Conservation (phyloP, 2,329 filamentous ascomycete genomes). For the Arthrobotrys pseudoclavata region DNA sequence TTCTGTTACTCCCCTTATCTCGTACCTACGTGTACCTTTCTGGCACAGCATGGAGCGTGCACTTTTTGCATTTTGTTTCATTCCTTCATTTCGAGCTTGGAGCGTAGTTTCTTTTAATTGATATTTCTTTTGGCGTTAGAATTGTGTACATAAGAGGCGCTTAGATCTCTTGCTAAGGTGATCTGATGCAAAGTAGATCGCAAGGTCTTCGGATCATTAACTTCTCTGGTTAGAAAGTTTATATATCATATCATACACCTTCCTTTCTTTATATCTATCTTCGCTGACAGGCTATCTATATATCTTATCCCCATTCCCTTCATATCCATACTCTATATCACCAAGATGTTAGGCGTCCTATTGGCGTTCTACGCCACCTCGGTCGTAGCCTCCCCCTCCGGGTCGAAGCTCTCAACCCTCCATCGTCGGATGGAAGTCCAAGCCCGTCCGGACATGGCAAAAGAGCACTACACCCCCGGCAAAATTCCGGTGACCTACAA, state of each 20-base stretch:
- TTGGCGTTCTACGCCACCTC: conserved; percentile 7
- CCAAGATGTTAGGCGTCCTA: conserved; percentile 1
- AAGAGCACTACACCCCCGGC: conserved; percentile 10
- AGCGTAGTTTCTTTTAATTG: conserved; percentile 19
- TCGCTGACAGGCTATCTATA: neutral
- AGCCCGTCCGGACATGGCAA: neutral
- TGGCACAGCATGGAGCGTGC: conserved; percentile 20
- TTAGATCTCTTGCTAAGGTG: conserved; percentile 19
- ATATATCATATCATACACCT: neutral
- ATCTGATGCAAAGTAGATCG: conserved; percentile 10
- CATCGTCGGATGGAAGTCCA: conserved; percentile 12
- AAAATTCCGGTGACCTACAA: conserved; percentile 33
- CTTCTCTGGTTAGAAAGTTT: conserved; percentile 27
- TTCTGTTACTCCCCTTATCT: neutral
- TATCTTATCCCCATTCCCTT: neutral
- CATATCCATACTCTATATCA: neutral
- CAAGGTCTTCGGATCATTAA: conserved; percentile 20
- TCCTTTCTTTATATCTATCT: neutral
- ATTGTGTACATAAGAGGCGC: conserved; percentile 14
- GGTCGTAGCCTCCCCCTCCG: conserved; percentile 1
- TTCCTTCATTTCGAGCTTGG: neutral
- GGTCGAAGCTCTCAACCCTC: neutral
- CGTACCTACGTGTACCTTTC: conserved; percentile 11
- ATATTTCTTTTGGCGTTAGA: neutral
- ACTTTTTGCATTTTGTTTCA: neutral